Evolutionary conservation across 495 filamentous ascomycete genomes (phyloP).

Genomic region (Podospora fimiseda): DNA sequence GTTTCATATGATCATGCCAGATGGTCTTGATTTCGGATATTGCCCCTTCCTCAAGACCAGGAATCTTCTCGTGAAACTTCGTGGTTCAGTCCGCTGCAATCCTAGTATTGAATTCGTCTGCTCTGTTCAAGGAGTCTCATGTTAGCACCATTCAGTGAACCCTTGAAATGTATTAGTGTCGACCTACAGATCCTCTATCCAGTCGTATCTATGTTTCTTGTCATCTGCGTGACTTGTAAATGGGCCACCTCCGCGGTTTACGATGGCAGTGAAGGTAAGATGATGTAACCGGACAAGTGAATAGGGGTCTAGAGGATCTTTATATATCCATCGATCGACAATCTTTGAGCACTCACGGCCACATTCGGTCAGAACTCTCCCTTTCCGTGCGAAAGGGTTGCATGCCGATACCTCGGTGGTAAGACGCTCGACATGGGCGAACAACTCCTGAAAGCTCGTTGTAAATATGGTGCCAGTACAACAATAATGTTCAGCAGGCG

Average conservation of each 20-base stretch:
- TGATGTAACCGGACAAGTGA: neutral
- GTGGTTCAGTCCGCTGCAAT: conserved; percentile 5
- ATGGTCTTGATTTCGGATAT: conserved; percentile 5
- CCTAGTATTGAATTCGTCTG: conserved; percentile 1
- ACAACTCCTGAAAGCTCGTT: neutral
- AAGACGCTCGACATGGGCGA: neutral
- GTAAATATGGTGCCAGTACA: neutral
- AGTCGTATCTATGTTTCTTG: conserved; percentile 5
- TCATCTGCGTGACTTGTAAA: conserved; percentile 10
- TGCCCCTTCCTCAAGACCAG: neutral
- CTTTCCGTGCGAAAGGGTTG: conserved; percentile 2
- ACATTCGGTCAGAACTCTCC: conserved; percentile 1
- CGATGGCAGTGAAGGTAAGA: conserved; percentile 14
- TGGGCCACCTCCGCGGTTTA: conserved; percentile 9
- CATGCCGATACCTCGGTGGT: neutral
- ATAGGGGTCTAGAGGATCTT: neutral
- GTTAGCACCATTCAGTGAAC: too few species aligned
- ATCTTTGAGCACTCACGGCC: neutral
- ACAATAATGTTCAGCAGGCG: neutral
- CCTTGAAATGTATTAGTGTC: neutral
- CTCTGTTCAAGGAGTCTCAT: too few species aligned
- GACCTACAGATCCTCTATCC: conserved; percentile 17
- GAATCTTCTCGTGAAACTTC: neutral
- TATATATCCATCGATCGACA: conserved; percentile 12
- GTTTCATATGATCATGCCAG: neutral